These are phyloP conservation scores for Globisporangium nunn DNA, from an alignment of 352 stramenopile species.

Conservation along the genomic window DNA sequence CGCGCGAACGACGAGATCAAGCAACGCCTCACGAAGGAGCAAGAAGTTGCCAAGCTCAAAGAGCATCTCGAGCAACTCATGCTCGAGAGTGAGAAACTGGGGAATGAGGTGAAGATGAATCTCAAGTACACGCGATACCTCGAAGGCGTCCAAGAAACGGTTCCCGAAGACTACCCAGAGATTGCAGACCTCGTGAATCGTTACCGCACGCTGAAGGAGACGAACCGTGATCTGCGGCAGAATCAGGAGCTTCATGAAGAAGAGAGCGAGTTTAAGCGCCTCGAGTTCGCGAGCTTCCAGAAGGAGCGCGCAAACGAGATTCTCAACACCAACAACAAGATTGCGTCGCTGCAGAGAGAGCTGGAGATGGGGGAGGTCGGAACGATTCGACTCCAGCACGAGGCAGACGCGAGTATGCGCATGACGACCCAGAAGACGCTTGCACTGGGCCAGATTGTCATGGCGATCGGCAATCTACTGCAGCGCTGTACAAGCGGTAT, in stretches of 20 bases:
- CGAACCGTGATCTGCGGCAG: constrained; percentile 74
- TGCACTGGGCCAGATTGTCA: constrained; percentile 86
- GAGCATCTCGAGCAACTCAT: constrained; percentile 60
- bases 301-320: constrained; percentile 90
- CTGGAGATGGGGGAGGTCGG: constrained; percentile 64
- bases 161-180: constrained; percentile 90
- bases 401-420: constrained; percentile 83
- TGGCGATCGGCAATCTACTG: constrained; percentile 81
- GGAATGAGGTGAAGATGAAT: constrained; percentile 63
- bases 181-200: constrained; percentile 89
- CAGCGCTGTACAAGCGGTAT: constrained; percentile 81
- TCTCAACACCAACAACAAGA: constrained; percentile 89
- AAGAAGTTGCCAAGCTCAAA: constrained; percentile 72
- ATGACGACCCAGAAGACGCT: constrained; percentile 88
- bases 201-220: constrained; percentile 89
- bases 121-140: constrained; percentile 87
- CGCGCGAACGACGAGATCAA: constrained; percentile 90
- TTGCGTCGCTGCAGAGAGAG: constrained; percentile 78
- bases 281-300: constrained; percentile 79
- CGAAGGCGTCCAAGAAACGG: constrained; percentile 84
- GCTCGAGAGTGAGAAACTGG: constrained; percentile 59
- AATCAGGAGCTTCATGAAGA: constrained; percentile 80
- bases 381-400: constrained; percentile 77
- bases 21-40: constrained; percentile 85
- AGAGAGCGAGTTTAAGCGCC: constrained; percentile 79